Base-by-base conservation (phyloP, 305 asterid species). In the Salvia sclarea region DNA sequence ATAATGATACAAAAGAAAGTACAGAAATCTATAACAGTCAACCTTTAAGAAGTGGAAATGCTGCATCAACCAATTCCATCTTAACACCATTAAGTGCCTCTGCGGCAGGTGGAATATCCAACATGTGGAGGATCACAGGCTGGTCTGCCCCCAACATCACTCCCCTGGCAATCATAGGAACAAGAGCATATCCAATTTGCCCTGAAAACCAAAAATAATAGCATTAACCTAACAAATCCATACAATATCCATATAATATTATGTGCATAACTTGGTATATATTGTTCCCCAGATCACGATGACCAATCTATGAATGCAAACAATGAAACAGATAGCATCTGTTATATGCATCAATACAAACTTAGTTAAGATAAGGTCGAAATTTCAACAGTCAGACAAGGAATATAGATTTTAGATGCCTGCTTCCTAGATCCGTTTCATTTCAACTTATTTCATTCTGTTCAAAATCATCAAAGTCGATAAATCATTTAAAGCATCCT, bases 11-110 rank as follows among this genome's bases (percentile, higher is more conserved):
- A 37, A 50, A 43, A 60, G 44, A 18, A 31, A 12, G 5, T 5
- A 52, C 8, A 25, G 0, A 7, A 55, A 73, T 48, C 62, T 66
- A 73, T 45, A 56, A 41, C 37, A 11, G 24, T 55, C 24, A 62
- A 88, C 97, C 97, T 86, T 91, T 87, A 30, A 91, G 95, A 68
- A 88, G 88, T 14, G 97, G 96, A 74, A 91, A 91, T 8, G 96
- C 93, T 40, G 95, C 96, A 76, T 91, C 97, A 3, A 88, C 78
- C 84, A 91, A 52, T 73, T 88, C 96, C 96, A 91, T 91, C 74
- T 85, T 88, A 74, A 91, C 97, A 75, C 96, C 96, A 57, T 87
- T 83, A 64, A 91, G 81, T 10, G 97, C 96, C 75, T 91, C 96
- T 0, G 95, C 96, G 35, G 97, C 96, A 16, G 90, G 91, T 58